Base-by-base conservation (phyloP, 2,329 filamentous ascomycete genomes). In the Cladophialophora bantiana region DNA sequence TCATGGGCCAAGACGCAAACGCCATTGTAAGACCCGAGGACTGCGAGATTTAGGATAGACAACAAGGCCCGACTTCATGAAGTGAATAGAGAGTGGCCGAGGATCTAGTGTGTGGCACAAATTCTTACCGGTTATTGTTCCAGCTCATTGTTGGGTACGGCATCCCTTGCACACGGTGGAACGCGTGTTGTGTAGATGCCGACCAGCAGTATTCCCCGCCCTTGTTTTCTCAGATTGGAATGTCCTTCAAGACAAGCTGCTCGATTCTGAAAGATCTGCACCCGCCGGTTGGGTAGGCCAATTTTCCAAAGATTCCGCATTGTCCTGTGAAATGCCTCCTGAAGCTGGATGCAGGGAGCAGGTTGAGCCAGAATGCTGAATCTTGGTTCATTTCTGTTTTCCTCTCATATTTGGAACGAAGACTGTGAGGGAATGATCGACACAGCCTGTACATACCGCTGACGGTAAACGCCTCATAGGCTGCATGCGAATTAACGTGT, bases 11-110 rank as follows among this genome's bases (percentile, higher is more conserved):
- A 13, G 20, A 32, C 18, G 57, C 35, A 34, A 40, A 9, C n/a
- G 32, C 57, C 57, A 59, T 59, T n/a, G n/a, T 59, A 18, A 26
- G 57, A n/a, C 12, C 45, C 12, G 40, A 50, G 38, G 31, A 18
- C 18, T 59, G 40, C 15, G 15, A 50, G 13, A n/a, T 15, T 5
- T 5, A 18, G 13, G 9, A 32, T 18, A 59, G 57, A 12, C 45
- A 50, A 15, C 20, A 36, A 50, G 18, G 7, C 10, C 7, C 26
- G 15, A 45, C 32, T 9, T 34, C 31, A 18, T 36, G 26, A 12
- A 45, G 38, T 42, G 7, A 59, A 42, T 31, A 20, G 13, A 10
- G 12, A 20, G 38, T 12, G 18, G 20, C 36, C 31, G 26, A 26
- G 50, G 20, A 13, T 20, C 13, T 26, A 50, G 26, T 50, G 15